Percentiles rank a stretch among this genome's conserved stretches.
phyloP scores from a whole-genome alignment of 2,329 filamentous ascomycete species.

The Aureobasidium sp. region DNA sequence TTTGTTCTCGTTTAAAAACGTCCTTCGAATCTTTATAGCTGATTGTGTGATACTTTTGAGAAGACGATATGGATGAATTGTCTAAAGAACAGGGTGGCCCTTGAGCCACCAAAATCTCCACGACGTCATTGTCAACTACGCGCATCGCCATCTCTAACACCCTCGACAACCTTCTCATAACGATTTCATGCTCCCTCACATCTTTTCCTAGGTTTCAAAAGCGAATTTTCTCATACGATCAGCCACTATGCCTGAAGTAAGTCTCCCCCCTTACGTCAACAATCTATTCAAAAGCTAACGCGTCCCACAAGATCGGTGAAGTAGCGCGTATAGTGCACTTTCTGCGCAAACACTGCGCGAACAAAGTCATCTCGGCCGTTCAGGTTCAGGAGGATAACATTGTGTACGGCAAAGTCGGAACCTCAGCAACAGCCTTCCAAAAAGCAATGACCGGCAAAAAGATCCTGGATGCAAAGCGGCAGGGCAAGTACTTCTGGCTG shows the following conservation, averaged over 20 bases:
- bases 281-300: background rate
- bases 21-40: too few species aligned
- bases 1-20: too few species aligned
- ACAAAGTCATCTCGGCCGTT: conserved; percentile 66
- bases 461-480: conserved; percentile 64
- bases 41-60: background rate
- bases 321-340: conserved; percentile 83
- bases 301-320: conserved; percentile 39
- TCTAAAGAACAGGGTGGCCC: background rate
- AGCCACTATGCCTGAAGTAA: background rate
- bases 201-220: background rate
- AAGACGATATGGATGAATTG: background rate
- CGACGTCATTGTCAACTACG: background rate
- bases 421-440: conserved; percentile 66
- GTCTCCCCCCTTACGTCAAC: too few species aligned
- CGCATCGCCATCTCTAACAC: background rate
- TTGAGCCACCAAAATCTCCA: too few species aligned
- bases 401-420: conserved; percentile 87
- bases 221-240: too few species aligned
- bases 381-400: conserved; percentile 70
- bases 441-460: conserved; percentile 68
- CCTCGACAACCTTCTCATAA: background rate
- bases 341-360: conserved; percentile 74
- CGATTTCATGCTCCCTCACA: background rate
- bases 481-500: conserved; percentile 97